Evolutionary conservation across 495 filamentous ascomycete species (phyloP).

Genomic region (Hypoxylon crocopeplum): DNA sequence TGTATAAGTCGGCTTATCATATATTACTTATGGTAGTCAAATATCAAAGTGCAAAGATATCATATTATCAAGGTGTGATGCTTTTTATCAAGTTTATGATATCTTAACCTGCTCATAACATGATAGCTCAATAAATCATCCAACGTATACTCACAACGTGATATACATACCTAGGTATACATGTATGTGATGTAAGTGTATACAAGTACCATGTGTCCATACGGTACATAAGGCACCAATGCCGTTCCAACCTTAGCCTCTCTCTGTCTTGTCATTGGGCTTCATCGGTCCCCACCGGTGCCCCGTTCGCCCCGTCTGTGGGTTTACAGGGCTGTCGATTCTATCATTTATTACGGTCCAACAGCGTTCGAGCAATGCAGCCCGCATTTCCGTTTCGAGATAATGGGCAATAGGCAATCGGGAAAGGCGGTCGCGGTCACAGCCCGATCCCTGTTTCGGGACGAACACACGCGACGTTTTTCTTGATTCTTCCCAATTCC

Average conservation of each 20-base stretch:
- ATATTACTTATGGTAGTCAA: too few relatives aligned
- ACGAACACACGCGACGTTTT: slow-evolving; percentile 24
- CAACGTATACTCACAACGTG: too few relatives aligned
- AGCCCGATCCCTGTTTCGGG: slow-evolving; percentile 28
- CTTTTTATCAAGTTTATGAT: too few relatives aligned
- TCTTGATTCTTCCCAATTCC: slow-evolving; percentile 9
- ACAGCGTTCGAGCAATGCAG: slow-evolving; percentile 19
- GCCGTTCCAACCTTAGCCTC: slow-evolving; percentile 13
- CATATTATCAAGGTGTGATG: too few relatives aligned
- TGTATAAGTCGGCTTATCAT: too few relatives aligned
- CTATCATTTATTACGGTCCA: slow-evolving; percentile 27
- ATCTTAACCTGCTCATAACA: too few relatives aligned
- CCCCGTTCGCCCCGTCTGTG: too few relatives aligned
- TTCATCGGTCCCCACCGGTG: slow-evolving; percentile 29
- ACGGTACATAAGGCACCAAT: slow-evolving; percentile 37
- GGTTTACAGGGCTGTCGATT: slow-evolving; percentile 16
- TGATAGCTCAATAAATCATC: too few relatives aligned
- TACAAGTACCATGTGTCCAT: too few relatives aligned
- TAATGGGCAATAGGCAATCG: slow-evolving; percentile 14
- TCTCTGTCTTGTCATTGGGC: slow-evolving; percentile 29
- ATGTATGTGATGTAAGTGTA: neutral
- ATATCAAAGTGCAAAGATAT: too few relatives aligned
- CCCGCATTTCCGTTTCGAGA: slow-evolving; percentile 26
- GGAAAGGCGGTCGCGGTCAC: slow-evolving; percentile 31
- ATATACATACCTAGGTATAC: neutral